A percentile compares a stretch with the other conserved stretches of the same genome.
These are phyloP conservation scores for Astrocystis sublimbata DNA, from an alignment of 495 filamentous ascomycete genomes.

Conservation along the genomic window DNA sequence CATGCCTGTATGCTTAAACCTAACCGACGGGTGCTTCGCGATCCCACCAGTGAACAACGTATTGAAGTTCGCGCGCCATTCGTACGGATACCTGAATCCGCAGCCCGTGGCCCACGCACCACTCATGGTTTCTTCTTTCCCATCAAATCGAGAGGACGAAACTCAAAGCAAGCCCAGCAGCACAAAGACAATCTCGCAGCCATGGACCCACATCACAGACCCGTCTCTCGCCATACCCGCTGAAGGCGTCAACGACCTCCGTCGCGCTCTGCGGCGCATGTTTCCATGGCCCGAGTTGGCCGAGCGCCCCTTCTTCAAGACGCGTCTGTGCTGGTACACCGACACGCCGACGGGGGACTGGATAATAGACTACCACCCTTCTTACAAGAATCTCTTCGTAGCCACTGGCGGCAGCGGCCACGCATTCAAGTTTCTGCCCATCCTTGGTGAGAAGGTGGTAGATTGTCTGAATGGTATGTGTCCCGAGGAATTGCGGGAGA, in stretches of 20 bases:
- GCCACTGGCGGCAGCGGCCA: constrained; percentile 87
- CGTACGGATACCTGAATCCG: constrained; percentile 79
- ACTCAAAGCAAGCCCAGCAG: neutral
- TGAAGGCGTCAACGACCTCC: constrained; percentile 64
- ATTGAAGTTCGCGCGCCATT: constrained; percentile 82
- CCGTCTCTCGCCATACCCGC: constrained; percentile 48
- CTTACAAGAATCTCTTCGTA: constrained; percentile 67
- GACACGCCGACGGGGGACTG: constrained; percentile 83
- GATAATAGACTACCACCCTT: constrained; percentile 74
- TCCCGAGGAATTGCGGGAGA: constrained; percentile 56
- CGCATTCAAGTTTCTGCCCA: constrained; percentile 85
- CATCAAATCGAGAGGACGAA: neutral
- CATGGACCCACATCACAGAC: constrained; percentile 47
- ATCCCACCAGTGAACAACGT: constrained; percentile 71
- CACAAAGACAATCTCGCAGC: constrained; percentile 41
- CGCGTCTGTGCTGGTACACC: constrained; percentile 87
- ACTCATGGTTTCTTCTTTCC: constrained; percentile 34
- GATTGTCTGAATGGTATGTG: constrained; percentile 62
- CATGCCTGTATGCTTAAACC: constrained; percentile 76
- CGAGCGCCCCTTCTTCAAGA: constrained; percentile 64
- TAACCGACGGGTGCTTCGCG: constrained; percentile 78
- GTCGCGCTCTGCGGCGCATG: constrained; percentile 60
- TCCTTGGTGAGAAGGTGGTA: constrained; percentile 76
- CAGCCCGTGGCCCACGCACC: constrained; percentile 42
- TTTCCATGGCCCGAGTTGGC: constrained; percentile 57